Conservation (phyloP, 148 eudicot species). For the Camellia sinensis region DNA sequence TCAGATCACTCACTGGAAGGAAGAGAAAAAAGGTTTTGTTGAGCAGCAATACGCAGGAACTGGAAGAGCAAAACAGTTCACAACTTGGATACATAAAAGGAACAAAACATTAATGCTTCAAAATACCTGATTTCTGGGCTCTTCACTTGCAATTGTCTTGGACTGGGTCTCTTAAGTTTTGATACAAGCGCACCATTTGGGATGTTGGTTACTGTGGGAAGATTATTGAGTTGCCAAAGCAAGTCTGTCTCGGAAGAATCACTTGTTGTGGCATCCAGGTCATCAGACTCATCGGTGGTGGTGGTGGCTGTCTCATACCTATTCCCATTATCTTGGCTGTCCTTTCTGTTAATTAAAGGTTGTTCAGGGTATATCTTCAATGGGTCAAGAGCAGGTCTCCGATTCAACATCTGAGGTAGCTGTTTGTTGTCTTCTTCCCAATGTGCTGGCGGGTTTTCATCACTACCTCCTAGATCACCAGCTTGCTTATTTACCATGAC, state of each 20-base stretch:
- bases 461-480: slow-evolving; percentile 27
- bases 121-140: slow-evolving; percentile 55
- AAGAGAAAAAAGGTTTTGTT: background rate
- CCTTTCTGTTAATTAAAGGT: slow-evolving; percentile 18
- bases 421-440: slow-evolving; percentile 36
- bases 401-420: slow-evolving; percentile 29
- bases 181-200: slow-evolving; percentile 39
- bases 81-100: background rate
- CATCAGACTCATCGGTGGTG: slow-evolving; percentile 52
- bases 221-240: slow-evolving; percentile 29
- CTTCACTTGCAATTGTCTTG: slow-evolving; percentile 37
- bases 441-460: slow-evolving; percentile 21
- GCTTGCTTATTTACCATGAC: slow-evolving; percentile 32
- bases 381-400: slow-evolving; percentile 21
- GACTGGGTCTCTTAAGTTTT: slow-evolving; percentile 46
- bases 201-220: slow-evolving; percentile 43
- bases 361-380: slow-evolving; percentile 30
- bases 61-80: background rate
- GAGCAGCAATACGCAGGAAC: background rate
- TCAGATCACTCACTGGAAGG: background rate
- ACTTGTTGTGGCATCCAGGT: slow-evolving; percentile 61
- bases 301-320: slow-evolving; percentile 35
- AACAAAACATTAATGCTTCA: background rate
- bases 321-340: slow-evolving; percentile 24
- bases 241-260: slow-evolving; percentile 72